Evolutionary conservation across 352 stramenopile species (phyloP), one percentile per base, ranked within the genome.

Genomic region (Peronospora destructor): DNA sequence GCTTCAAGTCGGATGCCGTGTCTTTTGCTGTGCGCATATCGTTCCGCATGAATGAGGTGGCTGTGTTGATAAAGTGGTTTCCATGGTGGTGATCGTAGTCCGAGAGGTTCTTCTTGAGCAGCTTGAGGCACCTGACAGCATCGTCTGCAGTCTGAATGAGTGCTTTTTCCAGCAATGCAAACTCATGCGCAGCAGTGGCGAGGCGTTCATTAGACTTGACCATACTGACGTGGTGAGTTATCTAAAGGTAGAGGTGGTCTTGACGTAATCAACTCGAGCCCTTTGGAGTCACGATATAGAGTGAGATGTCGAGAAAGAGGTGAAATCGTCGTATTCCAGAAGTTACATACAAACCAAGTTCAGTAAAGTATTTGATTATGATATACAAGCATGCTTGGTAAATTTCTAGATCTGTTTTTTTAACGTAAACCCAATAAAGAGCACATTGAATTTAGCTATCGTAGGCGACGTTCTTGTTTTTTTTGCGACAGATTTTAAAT

Each of bases 21-120:
- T 65, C 57, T 32, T 65, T 65, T 8, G 47, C 53, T 2, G 45
- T 14, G 16, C 58, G 58, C n/a, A 66, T 47, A 30, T 50, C 33
- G 14, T 29, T 48, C 33, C 39, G 40, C 52, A 66, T 49, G 38
- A 58, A 66, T 11, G 45, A 57, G 14, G 46, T 58, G 36, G 58
- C 61, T 0, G 58, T 66, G 38, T 62, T 55, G 38, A 23, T 21
- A 39, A 58, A 58, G 29, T 55, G 47, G 12, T 59, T 21, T 13
- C 53, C 53, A 26, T 66, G 47, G 19, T 34, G 46, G 21, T 8
- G 52, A 17, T 66, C 58, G 19, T 43, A 66, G 30, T 52, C 43
- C 16, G 32, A 11, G 25, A 66, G 43, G 28, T 62, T 61, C 14
- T 19, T 21, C 53, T 66, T 66, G 11, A 66, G 34, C 2, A 30